Base-by-base conservation (phyloP, 2,329 filamentous ascomycete genomes). In the Bertia moriformis region DNA sequence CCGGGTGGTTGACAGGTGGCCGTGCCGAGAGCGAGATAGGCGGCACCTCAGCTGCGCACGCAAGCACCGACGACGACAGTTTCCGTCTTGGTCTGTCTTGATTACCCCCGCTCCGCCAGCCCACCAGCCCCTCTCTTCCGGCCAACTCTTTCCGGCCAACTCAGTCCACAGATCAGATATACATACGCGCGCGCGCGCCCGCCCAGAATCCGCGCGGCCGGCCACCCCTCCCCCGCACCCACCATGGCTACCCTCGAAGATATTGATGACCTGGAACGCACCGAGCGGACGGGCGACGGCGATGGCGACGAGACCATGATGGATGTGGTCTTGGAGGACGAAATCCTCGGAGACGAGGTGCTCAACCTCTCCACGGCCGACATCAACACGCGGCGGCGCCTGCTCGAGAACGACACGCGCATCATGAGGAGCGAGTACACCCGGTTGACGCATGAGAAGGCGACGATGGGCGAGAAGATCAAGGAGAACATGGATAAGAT, bases 401-500 rank as follows among this genome's bases (percentile, higher is more conserved):
- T 98, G 55, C 70, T 98, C 48, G 91, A 98, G 63, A 98, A 98
- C 62, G 91, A 98, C 62, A 83, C 91, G 53, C 76, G 91, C 53
- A 96, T 98, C 63, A 96, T 98, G 87, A 89, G 83, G 71, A 94
- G 87, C 69, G 91, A 98, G 62, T 87, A 78, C 52, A 88, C 94
- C 57, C 81, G 91, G 50, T 70, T 98, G 64, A 83, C 82, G 52
- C 91, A 98, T 54, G 91, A 98, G 65, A 94, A 94, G 66, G 78
- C 82, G 38, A 80, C 85, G 38, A 98, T 98, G 91, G 78, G 79
- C 42, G 89, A 96, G 62, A 96, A 95, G 70, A 96, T 98, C 62
- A 96, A 95, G 71, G 91, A 98, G 58, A 98, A 98, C 55, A 66
- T 85, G 53, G 93, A 98, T 50, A 98, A 98, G 75, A 98, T 98